These are phyloP conservation scores for Biscogniauxia marginata DNA, from an alignment of 2,329 filamentous ascomycete species.

Conservation along the genomic window DNA sequence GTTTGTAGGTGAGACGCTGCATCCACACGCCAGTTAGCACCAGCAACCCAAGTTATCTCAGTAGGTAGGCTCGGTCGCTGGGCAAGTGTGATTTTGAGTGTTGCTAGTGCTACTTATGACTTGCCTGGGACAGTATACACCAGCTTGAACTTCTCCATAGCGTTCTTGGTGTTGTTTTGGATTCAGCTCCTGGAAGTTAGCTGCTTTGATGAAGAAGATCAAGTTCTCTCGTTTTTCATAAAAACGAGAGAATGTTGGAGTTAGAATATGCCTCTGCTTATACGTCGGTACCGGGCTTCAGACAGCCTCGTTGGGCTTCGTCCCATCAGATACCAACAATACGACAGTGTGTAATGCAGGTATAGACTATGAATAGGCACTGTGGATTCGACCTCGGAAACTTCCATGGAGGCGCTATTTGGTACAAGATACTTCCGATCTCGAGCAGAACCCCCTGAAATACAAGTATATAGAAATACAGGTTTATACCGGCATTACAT, in stretches of 20 bases:
- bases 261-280: background rate
- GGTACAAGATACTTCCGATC: background rate
- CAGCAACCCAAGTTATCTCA: too few relatives aligned
- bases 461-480: background rate
- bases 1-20: background rate
- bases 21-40: background rate
- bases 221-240: too few relatives aligned
- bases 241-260: too few relatives aligned
- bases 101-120: background rate
- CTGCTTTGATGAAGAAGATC: too few relatives aligned
- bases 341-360: background rate
- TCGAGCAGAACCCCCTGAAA: too few relatives aligned
- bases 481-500: conserved; percentile 33
- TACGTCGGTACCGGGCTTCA: too few relatives aligned
- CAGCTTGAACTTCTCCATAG: background rate
- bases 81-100: background rate
- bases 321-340: background rate
- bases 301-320: background rate
- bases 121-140: background rate
- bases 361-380: background rate
- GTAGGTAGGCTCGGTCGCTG: too few relatives aligned
- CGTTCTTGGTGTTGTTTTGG: background rate
- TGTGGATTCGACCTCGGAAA: background rate
- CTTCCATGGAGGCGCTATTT: background rate
- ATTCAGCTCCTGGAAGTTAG: too few relatives aligned